These are phyloP conservation scores for Fonticula alba DNA, from an alignment of 78 protist species.

Conservation along the genomic window DNA sequence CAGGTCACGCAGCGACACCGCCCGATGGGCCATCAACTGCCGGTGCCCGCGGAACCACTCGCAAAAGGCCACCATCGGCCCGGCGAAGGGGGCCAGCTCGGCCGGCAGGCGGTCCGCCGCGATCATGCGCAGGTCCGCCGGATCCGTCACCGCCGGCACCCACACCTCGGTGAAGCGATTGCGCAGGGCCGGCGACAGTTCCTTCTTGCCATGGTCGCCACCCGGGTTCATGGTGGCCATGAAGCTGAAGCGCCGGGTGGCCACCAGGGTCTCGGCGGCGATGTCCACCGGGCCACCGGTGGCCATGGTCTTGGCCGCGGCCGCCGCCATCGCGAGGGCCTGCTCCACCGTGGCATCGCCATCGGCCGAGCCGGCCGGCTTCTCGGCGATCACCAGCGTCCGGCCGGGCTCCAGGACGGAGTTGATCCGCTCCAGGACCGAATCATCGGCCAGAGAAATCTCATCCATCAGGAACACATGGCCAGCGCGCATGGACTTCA, in stretches of 20 bases:
- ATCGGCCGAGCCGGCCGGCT: no score
- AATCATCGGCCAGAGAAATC: slow-evolving; percentile 96
- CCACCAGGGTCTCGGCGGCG: slow-evolving; percentile 22
- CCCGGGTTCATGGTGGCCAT: slow-evolving; percentile 98
- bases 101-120: not conserved
- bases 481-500: slow-evolving; percentile 80
- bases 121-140: slow-evolving; percentile 35
- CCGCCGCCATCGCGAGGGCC: no score
- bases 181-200: slow-evolving; percentile 96
- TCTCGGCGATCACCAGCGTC: slow-evolving; percentile 70
- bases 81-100: no score
- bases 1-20: slow-evolving; percentile 56
- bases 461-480: slow-evolving; percentile 84
- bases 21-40: no score
- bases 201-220: slow-evolving; percentile 99
- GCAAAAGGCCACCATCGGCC: slow-evolving; percentile 27
- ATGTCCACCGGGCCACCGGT: no score
- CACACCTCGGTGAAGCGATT: slow-evolving; percentile 80
- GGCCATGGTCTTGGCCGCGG: no score
- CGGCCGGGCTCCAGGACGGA: slow-evolving; percentile 89
- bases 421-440: slow-evolving; percentile 97
- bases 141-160: slow-evolving; percentile 52
- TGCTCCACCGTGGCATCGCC: slow-evolving; percentile 8
- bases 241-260: slow-evolving; percentile 54
- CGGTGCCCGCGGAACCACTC: slow-evolving; percentile 14